Conservation (phyloP, 148 eudicot genomes). For the Euryodendron excelsum region DNA sequence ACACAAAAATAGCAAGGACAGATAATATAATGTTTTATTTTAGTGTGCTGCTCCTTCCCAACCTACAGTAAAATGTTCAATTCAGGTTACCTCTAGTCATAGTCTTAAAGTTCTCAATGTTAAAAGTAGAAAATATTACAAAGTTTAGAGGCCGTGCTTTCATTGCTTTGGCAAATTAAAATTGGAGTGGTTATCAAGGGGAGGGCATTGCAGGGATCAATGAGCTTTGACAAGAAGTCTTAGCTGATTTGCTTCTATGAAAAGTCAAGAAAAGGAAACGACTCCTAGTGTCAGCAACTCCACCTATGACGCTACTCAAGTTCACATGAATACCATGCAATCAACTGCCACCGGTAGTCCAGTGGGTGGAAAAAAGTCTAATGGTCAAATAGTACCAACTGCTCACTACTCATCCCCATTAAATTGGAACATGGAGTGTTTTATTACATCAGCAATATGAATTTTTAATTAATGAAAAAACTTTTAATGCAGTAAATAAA, state of each 20-base stretch:
- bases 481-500: no score
- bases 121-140: background rate
- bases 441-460: no score
- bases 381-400: no score
- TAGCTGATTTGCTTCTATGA: background rate
- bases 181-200: background rate
- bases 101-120: background rate
- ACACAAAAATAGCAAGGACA: background rate
- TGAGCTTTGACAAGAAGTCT: background rate
- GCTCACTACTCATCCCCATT: no score
- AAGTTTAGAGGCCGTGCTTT: background rate
- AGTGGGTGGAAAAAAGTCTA: no score
- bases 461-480: no score
- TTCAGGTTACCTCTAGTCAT: background rate
- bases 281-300: background rate
- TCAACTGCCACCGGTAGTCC: background rate
- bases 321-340: background rate
- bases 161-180: background rate
- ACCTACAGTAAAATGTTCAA: background rate
- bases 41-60: background rate
- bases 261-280: background rate
- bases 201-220: background rate
- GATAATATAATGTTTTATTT: background rate
- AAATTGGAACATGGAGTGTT: no score
- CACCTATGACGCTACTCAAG: background rate